phyloP scores from a whole-genome alignment of 2,329 filamentous ascomycete genomes.

The Clarireedia homoeocarpa region DNA sequence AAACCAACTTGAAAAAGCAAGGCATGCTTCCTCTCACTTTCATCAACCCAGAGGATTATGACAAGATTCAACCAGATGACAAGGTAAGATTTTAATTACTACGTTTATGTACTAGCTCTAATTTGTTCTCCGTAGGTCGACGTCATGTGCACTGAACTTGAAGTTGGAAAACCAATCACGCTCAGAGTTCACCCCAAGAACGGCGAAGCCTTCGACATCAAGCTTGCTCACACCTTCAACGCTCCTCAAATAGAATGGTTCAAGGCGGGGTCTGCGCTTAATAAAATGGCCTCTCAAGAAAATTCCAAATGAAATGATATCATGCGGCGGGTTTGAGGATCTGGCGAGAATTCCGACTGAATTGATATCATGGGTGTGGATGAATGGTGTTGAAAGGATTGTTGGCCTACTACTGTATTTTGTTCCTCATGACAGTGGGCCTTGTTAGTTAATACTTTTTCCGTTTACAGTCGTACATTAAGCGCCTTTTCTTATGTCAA shows the following conservation, averaged over 20 bases:
- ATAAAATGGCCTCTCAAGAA: slow-evolving; percentile 84
- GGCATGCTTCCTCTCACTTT: slow-evolving; percentile 99
- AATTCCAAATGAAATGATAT: slow-evolving; percentile 17
- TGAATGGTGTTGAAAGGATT: too few species aligned
- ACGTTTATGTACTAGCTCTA: neutral
- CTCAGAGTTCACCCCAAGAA: slow-evolving; percentile 88
- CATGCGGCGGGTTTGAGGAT: slow-evolving; percentile 1
- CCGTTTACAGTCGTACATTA: slow-evolving; percentile 8
- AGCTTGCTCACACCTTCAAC: slow-evolving; percentile 95
- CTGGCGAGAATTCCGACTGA: neutral
- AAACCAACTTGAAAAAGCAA: slow-evolving; percentile 99
- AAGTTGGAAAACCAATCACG: slow-evolving; percentile 86
- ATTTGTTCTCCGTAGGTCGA: slow-evolving; percentile 46
- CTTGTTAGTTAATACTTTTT: slow-evolving; percentile 8
- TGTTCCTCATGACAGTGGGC: slow-evolving; percentile 1
- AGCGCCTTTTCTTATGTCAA: slow-evolving; percentile 4
- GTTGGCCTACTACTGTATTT: slow-evolving; percentile 11
- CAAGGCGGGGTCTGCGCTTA: slow-evolving; percentile 93
- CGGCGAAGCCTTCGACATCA: slow-evolving; percentile 70
- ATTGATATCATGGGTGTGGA: too few species aligned
- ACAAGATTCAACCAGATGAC: slow-evolving; percentile 90
- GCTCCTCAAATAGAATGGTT: slow-evolving; percentile 98
- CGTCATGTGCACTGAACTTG: slow-evolving; percentile 79
- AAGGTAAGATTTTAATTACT: slow-evolving; percentile 36
- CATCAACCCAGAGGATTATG: slow-evolving; percentile 89